phyloP scores from a whole-genome alignment of 257 asterid species.

The Ilex aquifolium region DNA sequence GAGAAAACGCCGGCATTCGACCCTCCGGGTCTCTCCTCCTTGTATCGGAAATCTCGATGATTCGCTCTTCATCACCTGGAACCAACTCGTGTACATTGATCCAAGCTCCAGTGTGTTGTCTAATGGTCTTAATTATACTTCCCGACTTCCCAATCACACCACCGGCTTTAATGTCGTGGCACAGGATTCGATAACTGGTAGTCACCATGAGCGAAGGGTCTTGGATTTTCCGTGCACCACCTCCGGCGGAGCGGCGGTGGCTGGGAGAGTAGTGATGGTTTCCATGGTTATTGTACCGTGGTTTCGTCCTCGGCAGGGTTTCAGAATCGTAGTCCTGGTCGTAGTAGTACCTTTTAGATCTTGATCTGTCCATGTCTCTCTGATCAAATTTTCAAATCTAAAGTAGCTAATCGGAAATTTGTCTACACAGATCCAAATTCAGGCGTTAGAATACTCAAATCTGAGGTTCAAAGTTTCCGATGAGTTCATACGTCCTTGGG shows the following conservation, averaged over 20 bases:
- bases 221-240: slow-evolving; percentile 40
- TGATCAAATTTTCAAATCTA: too few species aligned
- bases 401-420: too few species aligned
- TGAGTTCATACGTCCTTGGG: too few species aligned
- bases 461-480: too few species aligned
- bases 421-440: too few species aligned
- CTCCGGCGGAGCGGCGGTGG: slow-evolving; percentile 21
- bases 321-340: slow-evolving; percentile 78
- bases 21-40: slow-evolving; percentile 77
- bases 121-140: slow-evolving; percentile 73
- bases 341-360: slow-evolving; percentile 75
- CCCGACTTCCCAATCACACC: slow-evolving; percentile 97
- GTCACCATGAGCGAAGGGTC: slow-evolving; percentile 67
- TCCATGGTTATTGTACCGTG: slow-evolving; percentile 10
- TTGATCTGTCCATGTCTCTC: slow-evolving; percentile 63
- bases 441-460: too few species aligned
- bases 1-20: slow-evolving; percentile 61
- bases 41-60: slow-evolving; percentile 80
- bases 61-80: slow-evolving; percentile 87
- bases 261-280: slow-evolving; percentile 6
- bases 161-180: slow-evolving; percentile 81
- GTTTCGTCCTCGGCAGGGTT: slow-evolving; percentile 33
- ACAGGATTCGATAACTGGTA: slow-evolving; percentile 72
- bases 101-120: slow-evolving; percentile 97
- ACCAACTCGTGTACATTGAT: slow-evolving; percentile 79